Evolutionary conservation across 78 protist genomes (phyloP).

Genomic region (Dictyostelium brefeldianum): DNA sequence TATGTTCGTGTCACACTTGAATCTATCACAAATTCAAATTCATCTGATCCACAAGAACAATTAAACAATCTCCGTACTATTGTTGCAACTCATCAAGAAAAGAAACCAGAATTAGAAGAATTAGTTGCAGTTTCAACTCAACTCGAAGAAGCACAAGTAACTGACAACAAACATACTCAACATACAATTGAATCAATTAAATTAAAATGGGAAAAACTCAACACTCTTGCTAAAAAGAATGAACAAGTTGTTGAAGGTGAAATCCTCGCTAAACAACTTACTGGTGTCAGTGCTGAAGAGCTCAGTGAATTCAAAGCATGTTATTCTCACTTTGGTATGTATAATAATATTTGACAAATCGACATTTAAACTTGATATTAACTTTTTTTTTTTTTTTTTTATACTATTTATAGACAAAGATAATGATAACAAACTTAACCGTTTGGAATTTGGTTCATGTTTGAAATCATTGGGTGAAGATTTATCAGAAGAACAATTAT

Average conservation of each 20-base stretch:
- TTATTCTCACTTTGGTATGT: conserved; percentile 83
- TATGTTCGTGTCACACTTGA: conserved; percentile 1
- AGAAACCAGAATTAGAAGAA: conserved; percentile 59
- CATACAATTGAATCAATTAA: conserved; percentile 72
- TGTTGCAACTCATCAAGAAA: conserved; percentile 10
- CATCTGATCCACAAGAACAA: conserved; percentile 69
- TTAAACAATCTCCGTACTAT: neutral
- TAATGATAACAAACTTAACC: conserved; percentile 66
- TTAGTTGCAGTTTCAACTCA: conserved; percentile 3
- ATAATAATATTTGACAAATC: too few relatives aligned
- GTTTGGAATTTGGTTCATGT: conserved; percentile 77
- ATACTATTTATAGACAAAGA: too few relatives aligned
- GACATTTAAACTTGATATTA: too few relatives aligned
- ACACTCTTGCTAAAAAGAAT: conserved; percentile 17
- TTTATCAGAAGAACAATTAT: conserved; percentile 72
- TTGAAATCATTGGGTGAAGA: conserved; percentile 82
- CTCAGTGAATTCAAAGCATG: conserved; percentile 79
- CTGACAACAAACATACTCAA: conserved; percentile 76
- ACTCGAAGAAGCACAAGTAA: conserved; percentile 71
- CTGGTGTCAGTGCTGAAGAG: conserved; percentile 83
- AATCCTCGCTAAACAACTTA: conserved; percentile 75
- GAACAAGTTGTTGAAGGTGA: conserved; percentile 79
- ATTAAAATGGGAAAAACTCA: conserved; percentile 80
- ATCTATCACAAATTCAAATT: conserved; percentile 17
- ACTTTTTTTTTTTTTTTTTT: too few relatives aligned